These are phyloP conservation scores for Kentomonas sorsogonicus DNA, from an alignment of 208 protist species.

Conservation along the genomic window DNA sequence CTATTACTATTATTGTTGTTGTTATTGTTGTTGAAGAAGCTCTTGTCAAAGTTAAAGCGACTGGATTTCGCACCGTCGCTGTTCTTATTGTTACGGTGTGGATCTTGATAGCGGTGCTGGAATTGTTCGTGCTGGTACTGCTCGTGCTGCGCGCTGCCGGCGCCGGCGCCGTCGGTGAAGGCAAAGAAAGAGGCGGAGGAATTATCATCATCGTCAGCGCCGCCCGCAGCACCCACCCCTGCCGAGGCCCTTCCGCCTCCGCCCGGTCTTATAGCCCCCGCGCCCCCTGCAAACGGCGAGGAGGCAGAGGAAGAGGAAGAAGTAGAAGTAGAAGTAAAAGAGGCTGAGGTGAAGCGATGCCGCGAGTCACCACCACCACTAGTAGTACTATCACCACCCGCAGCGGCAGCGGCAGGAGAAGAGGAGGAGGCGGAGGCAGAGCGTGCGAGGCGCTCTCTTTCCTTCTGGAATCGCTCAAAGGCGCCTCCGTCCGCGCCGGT, in stretches of 20 bases:
- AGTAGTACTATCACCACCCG: neutral
- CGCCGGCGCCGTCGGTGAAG: too few species aligned
- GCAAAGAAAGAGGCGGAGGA: too few species aligned
- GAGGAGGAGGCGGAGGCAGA: constrained; percentile 1
- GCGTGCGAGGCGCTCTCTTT: constrained; percentile 23
- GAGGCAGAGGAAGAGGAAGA: neutral
- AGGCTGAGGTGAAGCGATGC: neutral
- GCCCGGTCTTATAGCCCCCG: neutral
- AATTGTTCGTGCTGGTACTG: too few species aligned
- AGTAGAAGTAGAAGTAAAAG: constrained; percentile 4
- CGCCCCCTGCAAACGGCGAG: neutral
- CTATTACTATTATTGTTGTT: constrained; percentile 3
- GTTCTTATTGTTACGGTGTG: too few species aligned
- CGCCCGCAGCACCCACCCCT: neutral
- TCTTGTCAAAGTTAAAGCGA: too few species aligned
- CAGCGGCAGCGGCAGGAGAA: neutral
- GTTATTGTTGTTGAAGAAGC: neutral
- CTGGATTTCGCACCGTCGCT: too few species aligned
- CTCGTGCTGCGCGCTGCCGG: too few species aligned
- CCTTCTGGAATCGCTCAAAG: constrained; percentile 18
- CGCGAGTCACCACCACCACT: neutral
- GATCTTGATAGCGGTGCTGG: too few species aligned
- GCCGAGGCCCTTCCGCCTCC: neutral
- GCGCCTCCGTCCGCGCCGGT: constrained; percentile 43
- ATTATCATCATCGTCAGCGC: too few species aligned